Conservation (phyloP, 2,329 filamentous ascomycete genomes). For the Aspergillus piperis region DNA sequence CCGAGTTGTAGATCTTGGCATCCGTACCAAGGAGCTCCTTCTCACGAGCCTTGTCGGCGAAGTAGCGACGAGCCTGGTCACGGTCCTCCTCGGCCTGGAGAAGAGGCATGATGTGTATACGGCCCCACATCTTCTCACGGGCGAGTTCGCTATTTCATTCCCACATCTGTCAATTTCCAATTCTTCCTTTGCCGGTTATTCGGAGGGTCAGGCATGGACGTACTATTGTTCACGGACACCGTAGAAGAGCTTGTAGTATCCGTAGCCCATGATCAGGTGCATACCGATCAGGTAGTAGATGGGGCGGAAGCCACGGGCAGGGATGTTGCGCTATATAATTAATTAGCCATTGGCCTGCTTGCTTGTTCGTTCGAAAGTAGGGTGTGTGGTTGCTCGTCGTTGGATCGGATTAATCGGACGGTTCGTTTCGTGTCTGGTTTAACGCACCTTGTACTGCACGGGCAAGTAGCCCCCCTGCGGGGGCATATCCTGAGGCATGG, state of each 20-base stretch:
- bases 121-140: slow-evolving; percentile 97
- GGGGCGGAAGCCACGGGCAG: slow-evolving; percentile 85
- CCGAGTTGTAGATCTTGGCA: slow-evolving; percentile 81
- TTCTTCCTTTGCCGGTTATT: too few relatives aligned
- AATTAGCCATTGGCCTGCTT: too few relatives aligned
- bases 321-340: slow-evolving; percentile 75
- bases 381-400: too few relatives aligned
- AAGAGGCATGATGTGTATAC: slow-evolving; percentile 90
- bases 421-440: background rate
- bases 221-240: slow-evolving; percentile 92
- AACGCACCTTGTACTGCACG: slow-evolving; percentile 89
- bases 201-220: background rate
- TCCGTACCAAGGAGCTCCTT: slow-evolving; percentile 85
- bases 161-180: background rate
- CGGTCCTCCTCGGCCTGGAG: slow-evolving; percentile 96
- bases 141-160: slow-evolving; percentile 71
- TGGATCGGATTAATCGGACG: background rate
- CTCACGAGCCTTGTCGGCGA: slow-evolving; percentile 85
- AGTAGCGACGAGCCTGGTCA: slow-evolving; percentile 83
- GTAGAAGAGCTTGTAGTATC: slow-evolving; percentile 81
- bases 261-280: slow-evolving; percentile 79
- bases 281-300: slow-evolving; percentile 74
- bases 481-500: slow-evolving; percentile 97
- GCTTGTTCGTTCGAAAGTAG: too few relatives aligned
- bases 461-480: slow-evolving; percentile 90